phyloP scores from a whole-genome alignment of 2,329 filamentous ascomycete genomes.

The Emergomyces pasteurianus region DNA sequence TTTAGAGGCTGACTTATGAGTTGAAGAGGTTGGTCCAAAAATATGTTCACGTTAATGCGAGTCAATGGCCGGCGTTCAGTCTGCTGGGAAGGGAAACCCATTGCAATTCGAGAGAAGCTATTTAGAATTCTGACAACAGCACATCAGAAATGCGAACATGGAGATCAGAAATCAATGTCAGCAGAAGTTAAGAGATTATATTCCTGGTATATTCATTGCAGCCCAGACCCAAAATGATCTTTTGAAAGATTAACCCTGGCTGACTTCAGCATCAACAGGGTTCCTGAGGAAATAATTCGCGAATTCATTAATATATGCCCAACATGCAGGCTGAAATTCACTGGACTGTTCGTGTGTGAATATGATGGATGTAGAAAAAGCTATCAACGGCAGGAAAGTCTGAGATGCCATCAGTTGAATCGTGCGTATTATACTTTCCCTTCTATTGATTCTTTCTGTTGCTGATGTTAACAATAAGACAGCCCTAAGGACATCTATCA shows the following conservation, averaged over 20 bases:
- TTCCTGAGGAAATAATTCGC: slow-evolving; percentile 38
- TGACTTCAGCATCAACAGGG: slow-evolving; percentile 25
- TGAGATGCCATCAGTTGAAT: slow-evolving; percentile 20
- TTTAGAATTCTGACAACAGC: slow-evolving; percentile 40
- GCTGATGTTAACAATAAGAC: neutral
- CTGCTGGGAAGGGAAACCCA: slow-evolving; percentile 39
- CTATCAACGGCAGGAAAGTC: neutral
- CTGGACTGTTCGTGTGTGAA: neutral
- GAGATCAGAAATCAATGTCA: slow-evolving; percentile 41
- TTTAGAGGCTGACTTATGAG: slow-evolving; percentile 4
- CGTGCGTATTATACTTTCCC: neutral
- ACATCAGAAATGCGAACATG: slow-evolving; percentile 40
- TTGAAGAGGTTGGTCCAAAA: slow-evolving; percentile 40
- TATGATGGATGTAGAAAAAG: neutral
- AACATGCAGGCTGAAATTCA: slow-evolving; percentile 23
- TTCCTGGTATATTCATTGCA: slow-evolving; percentile 24
- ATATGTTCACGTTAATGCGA: slow-evolving; percentile 38
- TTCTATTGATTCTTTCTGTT: slow-evolving; percentile 23
- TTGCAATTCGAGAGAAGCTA: slow-evolving; percentile 39
- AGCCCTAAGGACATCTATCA: neutral
- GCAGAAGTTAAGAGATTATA: slow-evolving; percentile 37
- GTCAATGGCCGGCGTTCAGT: slow-evolving; percentile 35
- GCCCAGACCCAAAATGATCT: neutral
- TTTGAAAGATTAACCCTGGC: neutral
- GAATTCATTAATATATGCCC: slow-evolving; percentile 41